A percentile compares a stretch with the other conserved stretches of the same genome.
These are phyloP conservation scores for Coemansia sp. DNA, from an alignment of 192 early-diverging fungal genomes.

Conservation along the genomic window DNA sequence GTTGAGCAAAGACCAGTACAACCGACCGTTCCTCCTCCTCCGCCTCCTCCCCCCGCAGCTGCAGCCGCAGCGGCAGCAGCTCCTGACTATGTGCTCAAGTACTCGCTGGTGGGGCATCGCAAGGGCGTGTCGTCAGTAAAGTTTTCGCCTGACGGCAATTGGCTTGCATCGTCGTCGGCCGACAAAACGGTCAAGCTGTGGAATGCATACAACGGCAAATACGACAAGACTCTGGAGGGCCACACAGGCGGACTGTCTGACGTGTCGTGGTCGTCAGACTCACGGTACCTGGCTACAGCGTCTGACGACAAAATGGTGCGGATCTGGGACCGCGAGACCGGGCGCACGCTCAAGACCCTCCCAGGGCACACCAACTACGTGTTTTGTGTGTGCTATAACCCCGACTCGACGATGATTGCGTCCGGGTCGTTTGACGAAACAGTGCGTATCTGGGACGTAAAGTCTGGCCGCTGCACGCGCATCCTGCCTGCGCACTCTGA, in stretches of 20 bases:
- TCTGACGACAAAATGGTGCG: constrained; percentile 95
- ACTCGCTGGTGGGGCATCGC: constrained; percentile 89
- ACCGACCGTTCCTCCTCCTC: background rate
- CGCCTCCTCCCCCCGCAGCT: constrained; percentile 1
- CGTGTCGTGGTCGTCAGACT: constrained; percentile 94
- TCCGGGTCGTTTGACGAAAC: constrained; percentile 98
- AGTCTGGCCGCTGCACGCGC: constrained; percentile 88
- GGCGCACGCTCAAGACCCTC: constrained; percentile 70
- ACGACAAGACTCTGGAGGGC: constrained; percentile 81
- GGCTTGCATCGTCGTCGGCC: constrained; percentile 85
- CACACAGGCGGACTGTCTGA: constrained; percentile 94
- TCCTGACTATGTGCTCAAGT: constrained; percentile 84
- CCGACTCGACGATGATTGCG: constrained; percentile 88
- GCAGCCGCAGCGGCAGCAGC: constrained; percentile 22
- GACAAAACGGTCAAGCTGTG: constrained; percentile 96
- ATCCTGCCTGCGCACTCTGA: constrained; percentile 92
- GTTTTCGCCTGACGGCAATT: constrained; percentile 97
- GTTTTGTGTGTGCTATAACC: constrained; percentile 97
- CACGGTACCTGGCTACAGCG: constrained; percentile 79
- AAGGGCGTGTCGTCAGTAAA: constrained; percentile 94
- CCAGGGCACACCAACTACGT: constrained; percentile 96
- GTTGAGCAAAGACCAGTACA: background rate
- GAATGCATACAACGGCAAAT: constrained; percentile 77
- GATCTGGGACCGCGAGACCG: constrained; percentile 82
- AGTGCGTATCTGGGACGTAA: constrained; percentile 95